phyloP scores from a whole-genome alignment of 2,329 filamentous ascomycete genomes.

The Ophiostoma tasmaniense region DNA sequence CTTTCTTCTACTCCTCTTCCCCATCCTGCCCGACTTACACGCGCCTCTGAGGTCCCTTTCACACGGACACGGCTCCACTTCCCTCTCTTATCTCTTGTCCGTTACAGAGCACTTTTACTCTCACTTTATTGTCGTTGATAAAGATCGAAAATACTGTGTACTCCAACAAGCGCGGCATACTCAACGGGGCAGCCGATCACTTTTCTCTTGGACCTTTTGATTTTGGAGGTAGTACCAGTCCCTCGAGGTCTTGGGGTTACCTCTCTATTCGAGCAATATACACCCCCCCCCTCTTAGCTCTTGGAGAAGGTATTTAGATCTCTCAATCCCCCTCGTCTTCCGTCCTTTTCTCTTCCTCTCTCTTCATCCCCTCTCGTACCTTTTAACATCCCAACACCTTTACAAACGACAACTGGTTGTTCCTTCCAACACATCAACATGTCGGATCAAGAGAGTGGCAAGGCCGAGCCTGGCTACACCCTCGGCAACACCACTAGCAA shows the following conservation, averaged over 20 bases:
- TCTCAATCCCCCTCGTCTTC: not conserved
- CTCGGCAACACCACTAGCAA: conserved; percentile 1
- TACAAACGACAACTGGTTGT: not conserved
- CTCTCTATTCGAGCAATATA: not conserved
- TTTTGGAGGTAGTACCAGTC: not conserved
- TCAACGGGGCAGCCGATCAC: not conserved
- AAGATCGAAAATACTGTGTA: not conserved
- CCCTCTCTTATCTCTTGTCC: conserved; percentile 5
- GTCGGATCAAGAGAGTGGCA: conserved; percentile 1
- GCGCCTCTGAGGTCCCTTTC: not conserved
- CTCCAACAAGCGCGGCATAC: not conserved
- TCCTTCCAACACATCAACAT: not conserved
- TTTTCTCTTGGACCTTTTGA: not conserved
- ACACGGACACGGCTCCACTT: not conserved
- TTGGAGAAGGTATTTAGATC: not conserved
- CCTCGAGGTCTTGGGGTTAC: not conserved
- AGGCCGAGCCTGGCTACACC: not conserved
- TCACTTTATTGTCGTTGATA: not conserved
- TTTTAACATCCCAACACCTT: not conserved
- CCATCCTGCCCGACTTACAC: not conserved
- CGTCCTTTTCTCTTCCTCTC: not conserved
- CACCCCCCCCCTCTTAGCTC: too few species aligned
- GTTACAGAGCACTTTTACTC: conserved; percentile 3
- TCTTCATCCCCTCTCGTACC: not conserved
- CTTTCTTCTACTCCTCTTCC: not conserved